Evolutionary conservation across 2,329 filamentous ascomycete species (phyloP), one percentile per base, ranked within the genome.

Genomic region (Talaromyces sp.): DNA sequence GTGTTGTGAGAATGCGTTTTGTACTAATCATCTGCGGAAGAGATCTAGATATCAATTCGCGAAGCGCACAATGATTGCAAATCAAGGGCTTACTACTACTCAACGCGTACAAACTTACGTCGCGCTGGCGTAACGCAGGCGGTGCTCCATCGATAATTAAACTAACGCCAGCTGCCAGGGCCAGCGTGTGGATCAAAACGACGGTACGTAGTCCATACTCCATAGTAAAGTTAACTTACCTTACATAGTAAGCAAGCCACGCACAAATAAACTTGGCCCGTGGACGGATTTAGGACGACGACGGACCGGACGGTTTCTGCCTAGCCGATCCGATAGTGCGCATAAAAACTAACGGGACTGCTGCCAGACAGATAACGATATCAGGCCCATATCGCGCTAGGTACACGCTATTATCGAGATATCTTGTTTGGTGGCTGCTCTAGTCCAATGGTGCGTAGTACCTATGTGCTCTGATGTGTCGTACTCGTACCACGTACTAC

Each of bases 351-450:
- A 37, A 37, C 9, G 13, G 6, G 9, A 37, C 13, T 13, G 13
- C 22, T 27, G 43, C 47, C 47, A 37, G 33, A 13, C 17, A 19
- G 31, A 37, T 25, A 37, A 56, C 50, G 31, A 50, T 27, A 33
- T 54, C 15, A 54, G 54, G 31, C 33, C 54, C 54, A 27, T 25
- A 19, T 22, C 37, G 11, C 56, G 39, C 56, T 25, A 39, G 35
- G 10, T 31, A 59, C 2, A 43, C 31, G 19, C 56, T 31, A 59
- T 31, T 33, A 45, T 59, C 22, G 22, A 58, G 56, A 59, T 59
- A 59, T 59, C 56, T 59, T 59, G 56, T 59, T 59, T 59, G 37
- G 56, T 31, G 35, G 56, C 56, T 59, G 56, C 15, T 39, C 56
- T 58, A 43, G 37, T 45, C 37, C 37, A 25, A n/a, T 56, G 25